Evolutionary conservation across 2,329 filamentous ascomycete species (phyloP).

Genomic region (Colletotrichum navitas): DNA sequence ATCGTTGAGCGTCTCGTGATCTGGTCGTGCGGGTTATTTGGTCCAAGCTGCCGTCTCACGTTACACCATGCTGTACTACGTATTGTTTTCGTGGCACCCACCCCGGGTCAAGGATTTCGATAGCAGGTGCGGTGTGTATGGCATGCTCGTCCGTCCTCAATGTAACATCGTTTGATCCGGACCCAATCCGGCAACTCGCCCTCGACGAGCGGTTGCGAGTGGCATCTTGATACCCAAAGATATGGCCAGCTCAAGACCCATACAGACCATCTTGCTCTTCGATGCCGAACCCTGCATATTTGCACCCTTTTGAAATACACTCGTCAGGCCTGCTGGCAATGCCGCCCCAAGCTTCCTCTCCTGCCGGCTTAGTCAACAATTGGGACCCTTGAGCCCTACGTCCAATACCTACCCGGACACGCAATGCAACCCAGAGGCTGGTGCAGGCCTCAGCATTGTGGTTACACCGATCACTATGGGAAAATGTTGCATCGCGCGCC

Average conservation of each 20-base stretch:
- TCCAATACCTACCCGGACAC: not conserved
- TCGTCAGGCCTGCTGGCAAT: not conserved
- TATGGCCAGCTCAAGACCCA: conserved; percentile 16
- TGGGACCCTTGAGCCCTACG: conserved; percentile 8
- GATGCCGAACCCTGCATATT: conserved; percentile 31
- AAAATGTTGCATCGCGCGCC: conserved; percentile 30
- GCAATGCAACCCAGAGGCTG: conserved; percentile 22
- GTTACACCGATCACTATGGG: conserved; percentile 17
- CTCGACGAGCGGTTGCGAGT: not conserved
- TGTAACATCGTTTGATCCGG: conserved; percentile 1
- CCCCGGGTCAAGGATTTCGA: not conserved
- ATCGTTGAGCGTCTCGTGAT: not conserved
- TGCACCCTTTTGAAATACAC: not conserved
- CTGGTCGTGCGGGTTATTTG: conserved; percentile 1
- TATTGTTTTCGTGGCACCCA: conserved; percentile 1
- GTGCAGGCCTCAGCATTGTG: conserved; percentile 21
- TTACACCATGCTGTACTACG: not conserved
- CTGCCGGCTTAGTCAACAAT: not conserved
- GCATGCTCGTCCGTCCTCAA: not conserved
- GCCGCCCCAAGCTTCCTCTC: not conserved
- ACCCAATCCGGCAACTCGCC: conserved; percentile 2
- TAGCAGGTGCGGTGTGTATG: not conserved
- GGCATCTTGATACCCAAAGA: conserved; percentile 3
- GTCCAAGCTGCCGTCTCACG: not conserved
- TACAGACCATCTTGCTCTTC: conserved; percentile 13